Evolutionary conservation across 2,329 filamentous ascomycete genomes (phyloP).

Genomic region (Paracorniculantispora psalliotae): DNA sequence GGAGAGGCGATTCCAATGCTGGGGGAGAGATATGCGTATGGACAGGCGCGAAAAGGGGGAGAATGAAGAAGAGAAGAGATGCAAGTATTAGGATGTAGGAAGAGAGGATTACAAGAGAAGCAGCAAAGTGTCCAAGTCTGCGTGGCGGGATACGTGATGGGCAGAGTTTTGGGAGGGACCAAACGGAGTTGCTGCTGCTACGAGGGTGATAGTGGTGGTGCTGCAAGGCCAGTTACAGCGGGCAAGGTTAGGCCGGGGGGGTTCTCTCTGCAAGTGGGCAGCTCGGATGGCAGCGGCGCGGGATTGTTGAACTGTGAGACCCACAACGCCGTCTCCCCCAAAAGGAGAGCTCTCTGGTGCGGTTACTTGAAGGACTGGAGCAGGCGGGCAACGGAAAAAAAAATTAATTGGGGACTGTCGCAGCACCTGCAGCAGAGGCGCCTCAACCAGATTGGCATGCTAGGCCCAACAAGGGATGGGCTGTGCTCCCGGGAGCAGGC

Average conservation of each 20-base stretch:
- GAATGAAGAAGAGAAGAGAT: constrained; percentile 15
- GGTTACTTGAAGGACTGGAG: too few species aligned
- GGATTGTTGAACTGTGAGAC: constrained; percentile 15
- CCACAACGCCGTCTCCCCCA: constrained; percentile 5
- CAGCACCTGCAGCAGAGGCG: constrained; percentile 22
- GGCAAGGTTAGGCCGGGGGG: too few species aligned
- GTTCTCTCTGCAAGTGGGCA: too few species aligned
- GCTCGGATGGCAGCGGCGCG: neutral
- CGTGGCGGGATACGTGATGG: constrained; percentile 19
- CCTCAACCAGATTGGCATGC: constrained; percentile 41
- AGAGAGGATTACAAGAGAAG: constrained; percentile 13
- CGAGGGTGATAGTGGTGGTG: neutral
- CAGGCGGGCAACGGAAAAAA: constrained; percentile 3
- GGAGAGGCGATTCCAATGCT: constrained; percentile 6
- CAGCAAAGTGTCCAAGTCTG: constrained; percentile 16
- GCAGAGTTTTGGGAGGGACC: constrained; percentile 13
- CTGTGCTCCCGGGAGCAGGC: neutral
- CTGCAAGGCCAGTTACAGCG: too few species aligned
- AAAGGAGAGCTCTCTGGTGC: neutral
- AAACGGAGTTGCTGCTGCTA: neutral
- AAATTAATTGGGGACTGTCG: constrained; percentile 11
- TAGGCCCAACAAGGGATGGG: constrained; percentile 24
- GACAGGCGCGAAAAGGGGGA: constrained; percentile 13
- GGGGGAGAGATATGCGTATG: constrained; percentile 10
- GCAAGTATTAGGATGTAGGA: constrained; percentile 11